phyloP scores from a whole-genome alignment of 139 green algal genomes.

The Volvox africanus region DNA sequence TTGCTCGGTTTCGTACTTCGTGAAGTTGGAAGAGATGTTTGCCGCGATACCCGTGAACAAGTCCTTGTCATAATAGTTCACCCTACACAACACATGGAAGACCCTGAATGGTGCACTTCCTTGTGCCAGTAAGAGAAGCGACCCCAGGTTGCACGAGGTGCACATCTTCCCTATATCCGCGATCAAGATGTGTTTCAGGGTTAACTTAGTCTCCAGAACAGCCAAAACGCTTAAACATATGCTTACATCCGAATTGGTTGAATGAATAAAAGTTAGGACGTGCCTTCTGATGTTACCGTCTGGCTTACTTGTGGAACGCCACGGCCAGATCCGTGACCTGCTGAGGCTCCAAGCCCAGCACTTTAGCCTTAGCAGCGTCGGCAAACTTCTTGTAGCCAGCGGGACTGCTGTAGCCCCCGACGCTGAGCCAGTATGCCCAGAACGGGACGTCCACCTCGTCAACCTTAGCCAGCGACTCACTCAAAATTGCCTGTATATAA shows the following conservation, averaged over 20 bases:
- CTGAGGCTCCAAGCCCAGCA: constrained; percentile 38
- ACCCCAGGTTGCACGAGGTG: no score
- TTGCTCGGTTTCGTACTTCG: constrained; percentile 66
- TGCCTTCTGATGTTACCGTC: background rate
- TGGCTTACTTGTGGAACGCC: constrained; percentile 56
- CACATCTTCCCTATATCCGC: no score
- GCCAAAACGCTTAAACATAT: no score
- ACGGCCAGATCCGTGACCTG: constrained; percentile 57
- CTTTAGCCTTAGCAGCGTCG: constrained; percentile 51
- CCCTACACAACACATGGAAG: constrained; percentile 35
- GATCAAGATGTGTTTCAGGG: no score
- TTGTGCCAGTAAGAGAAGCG: no score
- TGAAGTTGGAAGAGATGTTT: constrained; percentile 63
- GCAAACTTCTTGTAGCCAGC: constrained; percentile 64
- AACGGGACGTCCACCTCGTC: constrained; percentile 59
- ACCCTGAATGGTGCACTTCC: background rate
- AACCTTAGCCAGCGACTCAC: constrained; percentile 59
- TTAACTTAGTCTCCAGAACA: no score
- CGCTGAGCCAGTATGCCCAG: constrained; percentile 62
- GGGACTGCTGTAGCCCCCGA: constrained; percentile 53
- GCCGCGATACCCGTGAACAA: constrained; percentile 49
- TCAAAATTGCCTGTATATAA: constrained; percentile 38
- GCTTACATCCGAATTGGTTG: no score
- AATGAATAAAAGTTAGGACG: no score
- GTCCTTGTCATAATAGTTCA: constrained; percentile 63